These are phyloP conservation scores for Toxoplasma gondii DNA, from an alignment of 169 alveolate species.

Conservation along the genomic window DNA sequence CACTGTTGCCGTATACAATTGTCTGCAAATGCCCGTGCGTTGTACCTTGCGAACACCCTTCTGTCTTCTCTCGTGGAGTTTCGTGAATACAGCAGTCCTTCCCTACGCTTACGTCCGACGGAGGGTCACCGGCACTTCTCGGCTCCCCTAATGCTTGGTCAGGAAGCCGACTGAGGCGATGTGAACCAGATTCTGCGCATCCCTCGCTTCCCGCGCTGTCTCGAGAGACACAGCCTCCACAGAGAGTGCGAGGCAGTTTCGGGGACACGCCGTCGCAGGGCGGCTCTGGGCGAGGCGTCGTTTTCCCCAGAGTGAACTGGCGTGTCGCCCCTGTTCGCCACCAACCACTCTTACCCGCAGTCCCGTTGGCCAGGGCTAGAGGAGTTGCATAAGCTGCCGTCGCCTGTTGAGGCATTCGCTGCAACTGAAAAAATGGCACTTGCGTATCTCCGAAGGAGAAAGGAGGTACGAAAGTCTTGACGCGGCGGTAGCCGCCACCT, in stretches of 20 bases:
- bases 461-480: neutral
- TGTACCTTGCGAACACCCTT: no score
- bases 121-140: no score
- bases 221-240: neutral
- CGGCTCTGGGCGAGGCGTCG: neutral
- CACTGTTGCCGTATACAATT: no score
- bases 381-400: neutral
- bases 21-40: no score
- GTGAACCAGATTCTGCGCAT: neutral
- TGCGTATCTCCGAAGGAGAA: neutral
- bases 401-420: conserved; percentile 12
- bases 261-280: neutral
- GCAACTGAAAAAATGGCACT: neutral
- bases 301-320: neutral
- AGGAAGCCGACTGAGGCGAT: no score
- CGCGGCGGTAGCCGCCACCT: no score
- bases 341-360: neutral
- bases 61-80: no score
- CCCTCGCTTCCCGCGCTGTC: neutral
- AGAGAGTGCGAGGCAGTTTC: neutral
- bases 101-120: no score
- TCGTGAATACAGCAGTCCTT: no score
- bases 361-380: neutral
- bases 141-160: no score
- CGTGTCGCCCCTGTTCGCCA: neutral